These are phyloP conservation scores for Pseudogymnoascus pannorum DNA, from an alignment of 2,329 filamentous ascomycete species.

Conservation along the genomic window DNA sequence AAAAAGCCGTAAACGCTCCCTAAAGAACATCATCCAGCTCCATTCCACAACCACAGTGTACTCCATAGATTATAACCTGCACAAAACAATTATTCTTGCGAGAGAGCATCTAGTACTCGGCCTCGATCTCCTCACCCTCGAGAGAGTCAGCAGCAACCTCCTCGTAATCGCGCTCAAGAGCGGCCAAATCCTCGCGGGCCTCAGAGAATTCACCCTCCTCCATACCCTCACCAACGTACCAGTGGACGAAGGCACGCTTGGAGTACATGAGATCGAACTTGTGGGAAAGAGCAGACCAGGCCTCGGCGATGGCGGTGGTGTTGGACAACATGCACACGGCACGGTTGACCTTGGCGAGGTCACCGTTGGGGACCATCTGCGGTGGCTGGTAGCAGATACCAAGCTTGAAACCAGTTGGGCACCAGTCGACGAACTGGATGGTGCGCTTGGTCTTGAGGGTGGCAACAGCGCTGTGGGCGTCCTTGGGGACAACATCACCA, in stretches of 20 bases:
- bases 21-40: slow-evolving; percentile 21
- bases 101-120: slow-evolving; percentile 68
- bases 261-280: slow-evolving; percentile 99
- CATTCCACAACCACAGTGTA: slow-evolving; percentile 24
- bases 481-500: slow-evolving; percentile 95
- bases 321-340: slow-evolving; percentile 99
- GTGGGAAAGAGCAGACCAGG: slow-evolving; percentile 90
- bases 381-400: slow-evolving; percentile 99
- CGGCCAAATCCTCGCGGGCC: slow-evolving; percentile 96
- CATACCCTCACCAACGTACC: slow-evolving; percentile 99
- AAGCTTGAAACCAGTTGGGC: slow-evolving; percentile 99
- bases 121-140: slow-evolving; percentile 75
- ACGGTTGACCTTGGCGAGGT: slow-evolving; percentile 95
- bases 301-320: slow-evolving; percentile 97
- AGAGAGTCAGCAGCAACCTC: slow-evolving; percentile 94
- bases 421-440: slow-evolving; percentile 99
- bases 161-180: slow-evolving; percentile 96
- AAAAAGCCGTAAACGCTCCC: slow-evolving; percentile 24
- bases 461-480: slow-evolving; percentile 85
- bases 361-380: slow-evolving; percentile 90
- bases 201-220: slow-evolving; percentile 99
- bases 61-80: slow-evolving; percentile 24
- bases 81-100: slow-evolving; percentile 21
- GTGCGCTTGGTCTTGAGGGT: slow-evolving; percentile 99
- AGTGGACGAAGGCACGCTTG: slow-evolving; percentile 99